phyloP scores from a whole-genome alignment of 1,284 basidiomycete species.

The Golubevia sp. region DNA sequence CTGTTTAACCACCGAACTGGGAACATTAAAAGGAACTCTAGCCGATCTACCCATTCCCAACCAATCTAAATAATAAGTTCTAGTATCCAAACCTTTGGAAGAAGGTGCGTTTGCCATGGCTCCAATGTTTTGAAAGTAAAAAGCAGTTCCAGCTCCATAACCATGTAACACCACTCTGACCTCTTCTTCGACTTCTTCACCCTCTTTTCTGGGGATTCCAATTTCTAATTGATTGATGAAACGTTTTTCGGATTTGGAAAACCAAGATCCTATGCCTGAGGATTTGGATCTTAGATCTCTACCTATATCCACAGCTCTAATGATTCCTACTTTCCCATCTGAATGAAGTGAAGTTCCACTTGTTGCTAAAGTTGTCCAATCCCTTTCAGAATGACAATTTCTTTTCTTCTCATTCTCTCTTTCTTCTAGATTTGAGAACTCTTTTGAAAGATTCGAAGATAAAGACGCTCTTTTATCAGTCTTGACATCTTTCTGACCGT shows the following conservation, averaged over 20 bases:
- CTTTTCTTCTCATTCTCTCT: too few relatives aligned
- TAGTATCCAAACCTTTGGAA: slow-evolving; percentile 24
- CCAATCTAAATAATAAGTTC: slow-evolving; percentile 56
- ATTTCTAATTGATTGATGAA: slow-evolving; percentile 56
- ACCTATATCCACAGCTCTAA: slow-evolving; percentile 41
- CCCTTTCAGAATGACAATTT: too few relatives aligned
- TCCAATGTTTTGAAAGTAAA: slow-evolving; percentile 51
- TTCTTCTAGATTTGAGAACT: too few relatives aligned
- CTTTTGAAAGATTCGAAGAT: too few relatives aligned
- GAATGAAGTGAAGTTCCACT: too few relatives aligned
- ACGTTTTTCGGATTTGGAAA: slow-evolving; percentile 12
- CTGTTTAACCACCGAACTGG: slow-evolving; percentile 4
- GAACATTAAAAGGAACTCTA: slow-evolving; percentile 44
- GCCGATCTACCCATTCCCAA: slow-evolving; percentile 58
- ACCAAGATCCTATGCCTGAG: slow-evolving; percentile 4
- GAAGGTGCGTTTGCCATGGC: slow-evolving; percentile 17
- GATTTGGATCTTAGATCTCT: not conserved
- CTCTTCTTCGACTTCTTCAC: slow-evolving; percentile 31
- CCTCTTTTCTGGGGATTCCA: slow-evolving; percentile 31
- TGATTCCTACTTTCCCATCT: slow-evolving; percentile 45
- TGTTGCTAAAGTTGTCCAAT: too few relatives aligned
- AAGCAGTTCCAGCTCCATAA: slow-evolving; percentile 52
- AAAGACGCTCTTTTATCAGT: too few relatives aligned
- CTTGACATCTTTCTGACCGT: too few relatives aligned
- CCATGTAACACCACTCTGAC: slow-evolving; percentile 54